These are phyloP conservation scores for Schizophyllum commune DNA, from an alignment of 1,284 basidiomycete genomes.

Conservation along the genomic window DNA sequence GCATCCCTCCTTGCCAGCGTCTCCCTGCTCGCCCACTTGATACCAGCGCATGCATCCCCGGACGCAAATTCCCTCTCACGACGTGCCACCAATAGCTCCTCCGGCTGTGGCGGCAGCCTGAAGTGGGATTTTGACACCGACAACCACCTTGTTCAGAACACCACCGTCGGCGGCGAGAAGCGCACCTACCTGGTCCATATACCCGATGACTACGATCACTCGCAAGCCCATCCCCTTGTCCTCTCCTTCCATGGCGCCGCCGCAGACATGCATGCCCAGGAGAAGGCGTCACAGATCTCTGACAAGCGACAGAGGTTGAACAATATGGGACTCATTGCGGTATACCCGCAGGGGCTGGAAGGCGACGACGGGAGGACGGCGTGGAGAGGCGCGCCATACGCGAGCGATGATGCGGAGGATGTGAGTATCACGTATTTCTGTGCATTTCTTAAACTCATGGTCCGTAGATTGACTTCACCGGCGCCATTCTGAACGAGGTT, in stretches of 20 bases:
- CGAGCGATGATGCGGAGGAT: constrained; percentile 13
- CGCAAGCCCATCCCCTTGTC: constrained; percentile 10
- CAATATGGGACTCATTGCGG: constrained; percentile 10
- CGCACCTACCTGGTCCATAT: constrained; percentile 16
- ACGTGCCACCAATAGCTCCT: neutral
- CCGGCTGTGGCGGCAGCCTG: neutral
- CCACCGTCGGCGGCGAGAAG: neutral
- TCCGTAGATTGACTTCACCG: constrained; percentile 13
- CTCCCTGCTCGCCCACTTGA: neutral
- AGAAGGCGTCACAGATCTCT: constrained; percentile 12
- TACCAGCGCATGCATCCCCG: neutral
- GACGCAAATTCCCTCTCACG: neutral
- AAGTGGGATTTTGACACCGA: constrained; percentile 6
- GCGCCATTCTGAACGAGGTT: constrained; percentile 9
- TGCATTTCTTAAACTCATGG: neutral
- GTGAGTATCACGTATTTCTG: neutral
- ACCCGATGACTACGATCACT: constrained; percentile 8
- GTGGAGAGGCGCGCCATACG: constrained; percentile 15
- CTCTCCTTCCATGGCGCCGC: constrained; percentile 12
- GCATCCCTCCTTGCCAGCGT: neutral
- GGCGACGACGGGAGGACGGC: constrained; percentile 13
- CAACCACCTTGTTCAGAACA: constrained; percentile 3
- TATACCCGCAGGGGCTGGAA: constrained; percentile 13
- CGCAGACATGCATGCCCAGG: constrained; percentile 8
- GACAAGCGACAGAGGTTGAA: constrained; percentile 9